phyloP scores from a whole-genome alignment of 2,329 filamentous ascomycete species.

The Scedosporium aurantiacum region DNA sequence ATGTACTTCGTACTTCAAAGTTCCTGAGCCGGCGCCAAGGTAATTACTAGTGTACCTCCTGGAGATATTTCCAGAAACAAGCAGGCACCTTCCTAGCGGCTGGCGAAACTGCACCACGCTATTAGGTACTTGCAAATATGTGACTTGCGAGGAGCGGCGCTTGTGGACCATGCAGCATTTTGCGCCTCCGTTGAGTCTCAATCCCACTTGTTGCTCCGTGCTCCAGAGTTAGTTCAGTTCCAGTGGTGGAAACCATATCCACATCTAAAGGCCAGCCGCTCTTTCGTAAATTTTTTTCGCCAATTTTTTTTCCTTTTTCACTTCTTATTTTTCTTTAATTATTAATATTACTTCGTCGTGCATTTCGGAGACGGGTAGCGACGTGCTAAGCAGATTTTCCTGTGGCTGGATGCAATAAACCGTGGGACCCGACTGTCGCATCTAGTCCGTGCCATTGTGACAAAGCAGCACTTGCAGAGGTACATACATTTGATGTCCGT shows the following conservation, averaged over 20 bases:
- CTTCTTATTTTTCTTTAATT: not conserved
- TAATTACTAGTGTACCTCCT: too few species aligned
- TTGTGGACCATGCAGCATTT: not conserved
- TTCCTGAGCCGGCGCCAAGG: too few species aligned
- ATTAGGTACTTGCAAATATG: too few species aligned
- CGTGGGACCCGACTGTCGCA: not conserved
- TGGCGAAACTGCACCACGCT: too few species aligned
- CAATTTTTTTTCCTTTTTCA: not conserved
- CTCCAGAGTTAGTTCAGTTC: too few species aligned
- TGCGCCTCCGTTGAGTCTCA: not conserved
- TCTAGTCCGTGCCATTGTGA: not conserved
- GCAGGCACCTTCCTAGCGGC: too few species aligned
- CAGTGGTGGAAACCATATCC: too few species aligned
- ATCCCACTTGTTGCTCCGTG: not conserved
- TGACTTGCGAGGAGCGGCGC: not conserved
- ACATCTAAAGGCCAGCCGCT: not conserved
- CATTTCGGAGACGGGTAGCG: not conserved
- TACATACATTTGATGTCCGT: not conserved
- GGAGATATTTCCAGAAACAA: too few species aligned
- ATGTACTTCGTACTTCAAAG: too few species aligned
- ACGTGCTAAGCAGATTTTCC: not conserved
- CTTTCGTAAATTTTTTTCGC: not conserved
- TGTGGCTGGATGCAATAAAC: not conserved
- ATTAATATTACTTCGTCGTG: not conserved
- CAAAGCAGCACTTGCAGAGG: not conserved